Percentiles rank a stretch among this genome's conserved stretches.
Conservation (phyloP, 2,329 filamentous ascomycete genomes). For the Colletotrichum scovillei region DNA sequence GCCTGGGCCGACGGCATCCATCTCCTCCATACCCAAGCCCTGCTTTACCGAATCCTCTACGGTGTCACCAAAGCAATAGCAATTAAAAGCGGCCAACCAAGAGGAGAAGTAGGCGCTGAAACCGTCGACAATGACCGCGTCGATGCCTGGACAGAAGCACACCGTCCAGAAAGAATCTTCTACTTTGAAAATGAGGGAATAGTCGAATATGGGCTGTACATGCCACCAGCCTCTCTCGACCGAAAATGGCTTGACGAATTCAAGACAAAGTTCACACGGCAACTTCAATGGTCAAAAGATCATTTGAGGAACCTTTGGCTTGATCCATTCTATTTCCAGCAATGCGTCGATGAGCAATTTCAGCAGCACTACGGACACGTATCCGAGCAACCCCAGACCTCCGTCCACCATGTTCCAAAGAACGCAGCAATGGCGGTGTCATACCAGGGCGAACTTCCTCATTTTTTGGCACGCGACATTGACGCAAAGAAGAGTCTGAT, state of each 20-base stretch:
- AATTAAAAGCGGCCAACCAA: not conserved
- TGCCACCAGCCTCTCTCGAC: not conserved
- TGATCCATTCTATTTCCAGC: not conserved
- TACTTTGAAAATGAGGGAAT: not conserved
- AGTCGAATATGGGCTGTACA: not conserved
- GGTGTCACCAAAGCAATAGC: not conserved
- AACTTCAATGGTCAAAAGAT: not conserved
- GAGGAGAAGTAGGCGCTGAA: not conserved
- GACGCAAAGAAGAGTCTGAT: slow-evolving; percentile 22
- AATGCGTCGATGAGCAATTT: not conserved
- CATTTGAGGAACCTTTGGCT: not conserved
- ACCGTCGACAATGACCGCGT: too few species aligned
- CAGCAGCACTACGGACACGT: slow-evolving; percentile 1
- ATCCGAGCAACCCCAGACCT: not conserved
- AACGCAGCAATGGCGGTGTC: not conserved
- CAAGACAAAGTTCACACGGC: not conserved
- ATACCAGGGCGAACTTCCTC: not conserved
- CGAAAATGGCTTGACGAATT: not conserved
- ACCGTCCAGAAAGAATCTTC: not conserved
- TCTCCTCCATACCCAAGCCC: slow-evolving; percentile 13
- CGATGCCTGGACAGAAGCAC: not conserved
- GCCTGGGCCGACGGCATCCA: slow-evolving; percentile 24
- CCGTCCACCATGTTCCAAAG: not conserved
- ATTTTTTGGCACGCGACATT: slow-evolving; percentile 12
- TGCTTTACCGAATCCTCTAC: slow-evolving; percentile 5